Conservation (phyloP, 306 rosid genomes). For the Vachellia pachyceras region DNA sequence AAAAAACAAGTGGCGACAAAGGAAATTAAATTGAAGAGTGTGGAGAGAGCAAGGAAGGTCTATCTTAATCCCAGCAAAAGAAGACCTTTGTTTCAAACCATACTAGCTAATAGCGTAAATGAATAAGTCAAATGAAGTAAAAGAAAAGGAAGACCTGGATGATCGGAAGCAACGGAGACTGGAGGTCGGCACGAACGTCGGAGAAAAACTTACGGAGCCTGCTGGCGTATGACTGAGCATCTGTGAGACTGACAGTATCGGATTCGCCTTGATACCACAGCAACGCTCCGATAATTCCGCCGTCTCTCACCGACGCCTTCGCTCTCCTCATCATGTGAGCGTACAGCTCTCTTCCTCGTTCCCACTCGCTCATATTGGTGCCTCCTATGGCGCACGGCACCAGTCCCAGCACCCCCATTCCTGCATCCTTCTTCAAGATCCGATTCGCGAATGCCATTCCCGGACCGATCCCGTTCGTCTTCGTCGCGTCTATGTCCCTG, state of each 20-base stretch:
- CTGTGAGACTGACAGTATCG: slow-evolving; percentile 52
- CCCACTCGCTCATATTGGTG: slow-evolving; percentile 51
- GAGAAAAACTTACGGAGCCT: slow-evolving; percentile 58
- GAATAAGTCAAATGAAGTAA: background rate
- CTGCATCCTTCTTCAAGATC: slow-evolving; percentile 30
- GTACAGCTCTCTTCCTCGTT: slow-evolving; percentile 58
- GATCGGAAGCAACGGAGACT: slow-evolving; percentile 74
- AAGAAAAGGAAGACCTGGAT: slow-evolving; percentile 58
- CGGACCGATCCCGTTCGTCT: slow-evolving; percentile 51
- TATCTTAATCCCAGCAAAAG: too few relatives aligned
- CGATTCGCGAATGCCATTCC: slow-evolving; percentile 51
- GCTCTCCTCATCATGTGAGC: slow-evolving; percentile 60
- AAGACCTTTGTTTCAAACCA: too few relatives aligned
- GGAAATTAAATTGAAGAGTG: too few relatives aligned
- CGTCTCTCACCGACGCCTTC: slow-evolving; percentile 46
- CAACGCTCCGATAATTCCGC: slow-evolving; percentile 56
- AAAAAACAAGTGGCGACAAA: too few relatives aligned
- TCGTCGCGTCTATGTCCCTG: slow-evolving; percentile 48
- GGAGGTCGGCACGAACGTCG: slow-evolving; percentile 65
- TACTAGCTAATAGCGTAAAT: too few relatives aligned
- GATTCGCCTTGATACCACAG: slow-evolving; percentile 91
- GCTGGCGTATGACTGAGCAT: slow-evolving; percentile 53
- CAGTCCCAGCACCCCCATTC: slow-evolving; percentile 46
- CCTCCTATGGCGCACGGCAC: slow-evolving; percentile 67
- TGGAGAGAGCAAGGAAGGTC: too few relatives aligned